phyloP scores from a whole-genome alignment of 140 eudicot species.

The Oenanthe javanica region DNA sequence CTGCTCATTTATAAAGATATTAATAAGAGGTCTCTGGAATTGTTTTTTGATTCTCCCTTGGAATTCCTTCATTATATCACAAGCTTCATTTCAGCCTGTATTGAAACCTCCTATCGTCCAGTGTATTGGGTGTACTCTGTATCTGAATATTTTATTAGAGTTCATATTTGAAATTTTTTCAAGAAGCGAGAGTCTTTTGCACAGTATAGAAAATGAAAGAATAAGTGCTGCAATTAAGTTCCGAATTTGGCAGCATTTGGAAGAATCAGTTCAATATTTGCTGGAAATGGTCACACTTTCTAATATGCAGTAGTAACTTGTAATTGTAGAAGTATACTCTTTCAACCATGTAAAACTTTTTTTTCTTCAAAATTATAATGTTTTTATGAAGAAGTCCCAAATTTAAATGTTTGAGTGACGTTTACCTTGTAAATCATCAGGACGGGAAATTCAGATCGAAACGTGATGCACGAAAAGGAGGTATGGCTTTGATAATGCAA shows the following conservation, averaged over 20 bases:
- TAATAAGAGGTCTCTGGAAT: neutral
- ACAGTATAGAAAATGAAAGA: neutral
- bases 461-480: constrained; percentile 95
- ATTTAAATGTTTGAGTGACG: constrained; percentile 25
- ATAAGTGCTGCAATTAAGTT: neutral
- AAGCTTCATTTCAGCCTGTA: neutral
- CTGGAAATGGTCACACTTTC: too few species aligned
- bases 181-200: neutral
- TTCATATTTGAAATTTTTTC: neutral
- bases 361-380: neutral
- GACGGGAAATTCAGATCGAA: constrained; percentile 97
- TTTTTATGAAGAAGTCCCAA: neutral
- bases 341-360: neutral
- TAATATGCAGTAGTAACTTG: neutral
- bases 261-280: too few species aligned
- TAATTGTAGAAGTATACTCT: neutral
- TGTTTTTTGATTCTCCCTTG: neutral
- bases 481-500: constrained; percentile 32
- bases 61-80: neutral
- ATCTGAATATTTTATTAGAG: neutral
- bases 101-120: neutral
- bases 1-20: neutral
- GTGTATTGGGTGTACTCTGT: neutral
- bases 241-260: neutral
- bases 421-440: constrained; percentile 45